A percentile compares a stretch with the other conserved stretches of the same genome.
phyloP scores from a whole-genome alignment of 176 grass and related monocot species.

The Lolium multiflorum region DNA sequence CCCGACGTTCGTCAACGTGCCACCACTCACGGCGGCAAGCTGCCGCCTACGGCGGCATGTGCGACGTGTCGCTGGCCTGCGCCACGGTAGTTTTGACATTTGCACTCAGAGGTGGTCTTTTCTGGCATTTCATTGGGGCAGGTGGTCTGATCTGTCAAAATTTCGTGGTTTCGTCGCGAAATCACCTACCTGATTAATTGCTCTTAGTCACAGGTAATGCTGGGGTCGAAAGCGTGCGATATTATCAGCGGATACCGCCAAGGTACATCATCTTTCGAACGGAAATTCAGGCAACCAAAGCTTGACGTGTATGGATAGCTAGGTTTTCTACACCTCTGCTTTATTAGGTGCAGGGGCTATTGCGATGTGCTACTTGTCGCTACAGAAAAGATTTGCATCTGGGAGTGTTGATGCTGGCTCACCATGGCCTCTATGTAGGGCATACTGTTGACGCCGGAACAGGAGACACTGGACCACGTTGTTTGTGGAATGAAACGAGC shows the following conservation, averaged over 20 bases:
- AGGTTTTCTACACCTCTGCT: background rate
- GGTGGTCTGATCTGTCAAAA: too few relatives aligned
- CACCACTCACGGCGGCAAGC: too few relatives aligned
- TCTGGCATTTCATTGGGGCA: too few relatives aligned
- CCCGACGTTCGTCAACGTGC: too few relatives aligned
- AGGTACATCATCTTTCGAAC: background rate
- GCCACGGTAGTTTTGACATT: too few relatives aligned
- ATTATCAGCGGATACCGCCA: conserved; percentile 8
- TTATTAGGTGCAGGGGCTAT: background rate
- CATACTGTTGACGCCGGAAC: background rate
- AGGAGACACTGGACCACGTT: background rate
- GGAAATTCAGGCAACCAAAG: background rate
- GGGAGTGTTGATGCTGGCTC: background rate
- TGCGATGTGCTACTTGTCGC: background rate
- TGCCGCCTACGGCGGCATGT: too few relatives aligned
- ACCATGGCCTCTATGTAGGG: background rate
- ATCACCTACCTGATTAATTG: background rate
- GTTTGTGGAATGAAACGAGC: background rate
- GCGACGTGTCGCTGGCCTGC: too few relatives aligned
- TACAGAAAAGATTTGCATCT: background rate
- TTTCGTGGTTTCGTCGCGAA: background rate
- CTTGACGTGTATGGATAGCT: background rate
- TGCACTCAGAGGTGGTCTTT: too few relatives aligned
- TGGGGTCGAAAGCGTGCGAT: conserved; percentile 29
- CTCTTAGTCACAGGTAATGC: background rate